A percentile compares a stretch with the other conserved stretches of the same genome.
These are phyloP conservation scores for Scheffersomyces parashehatae DNA, from an alignment of 1,139 yeast species.

Conservation along the genomic window DNA sequence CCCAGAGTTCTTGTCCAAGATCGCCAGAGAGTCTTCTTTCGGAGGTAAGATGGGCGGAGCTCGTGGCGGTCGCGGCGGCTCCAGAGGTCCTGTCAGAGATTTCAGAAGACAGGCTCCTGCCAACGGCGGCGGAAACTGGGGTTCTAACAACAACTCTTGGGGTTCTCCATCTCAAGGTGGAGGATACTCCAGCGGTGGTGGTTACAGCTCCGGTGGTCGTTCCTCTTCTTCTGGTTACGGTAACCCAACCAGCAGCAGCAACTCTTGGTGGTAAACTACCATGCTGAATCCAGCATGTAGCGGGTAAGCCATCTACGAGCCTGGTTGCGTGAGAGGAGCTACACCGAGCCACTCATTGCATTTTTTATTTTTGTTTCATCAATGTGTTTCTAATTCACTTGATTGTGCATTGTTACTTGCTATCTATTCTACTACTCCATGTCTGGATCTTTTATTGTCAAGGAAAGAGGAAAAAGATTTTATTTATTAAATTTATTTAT, in stretches of 20 bases:
- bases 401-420: constrained; percentile 14
- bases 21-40: constrained; percentile 74
- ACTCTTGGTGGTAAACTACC: constrained; percentile 42
- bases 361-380: constrained; percentile 6
- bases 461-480: constrained; percentile 16
- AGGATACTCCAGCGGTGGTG: constrained; percentile 17
- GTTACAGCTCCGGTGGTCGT: constrained; percentile 20
- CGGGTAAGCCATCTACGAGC: no score
- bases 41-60: constrained; percentile 50
- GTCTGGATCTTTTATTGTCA: constrained; percentile 29
- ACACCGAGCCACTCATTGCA: no score
- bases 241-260: constrained; percentile 29
- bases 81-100: constrained; percentile 52
- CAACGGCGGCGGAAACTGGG: constrained; percentile 30
- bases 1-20: constrained; percentile 80
- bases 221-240: constrained; percentile 30
- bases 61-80: constrained; percentile 46
- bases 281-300: no score
- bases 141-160: constrained; percentile 22
- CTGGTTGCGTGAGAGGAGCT: no score
- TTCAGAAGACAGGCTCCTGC: constrained; percentile 50
- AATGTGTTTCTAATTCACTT: constrained; percentile 12
- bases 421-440: constrained; percentile 19
- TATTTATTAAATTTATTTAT: constrained; percentile 8
- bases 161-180: constrained; percentile 9